Percentiles rank a stretch among this genome's conserved stretches.
Evolutionary conservation across 148 eudicot genomes (phyloP).

Genomic region (Vaccinium macrocarpon): DNA sequence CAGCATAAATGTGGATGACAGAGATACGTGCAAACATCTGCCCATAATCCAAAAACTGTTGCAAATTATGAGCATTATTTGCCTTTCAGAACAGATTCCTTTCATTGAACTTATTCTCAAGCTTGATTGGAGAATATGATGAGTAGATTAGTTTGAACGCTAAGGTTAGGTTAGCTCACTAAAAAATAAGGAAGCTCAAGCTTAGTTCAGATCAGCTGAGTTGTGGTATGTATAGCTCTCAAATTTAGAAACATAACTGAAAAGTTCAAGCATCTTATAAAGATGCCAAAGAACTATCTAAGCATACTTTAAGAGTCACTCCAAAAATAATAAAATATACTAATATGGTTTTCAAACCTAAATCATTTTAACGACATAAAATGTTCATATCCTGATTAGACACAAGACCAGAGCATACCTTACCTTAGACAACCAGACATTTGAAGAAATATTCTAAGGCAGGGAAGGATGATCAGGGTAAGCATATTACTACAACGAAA

Average conservation of each 20-base stretch:
- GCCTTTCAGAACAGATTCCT: slow-evolving; percentile 9
- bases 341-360: background rate
- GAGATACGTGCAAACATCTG: background rate
- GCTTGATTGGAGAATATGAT: background rate
- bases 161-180: slow-evolving; percentile 7
- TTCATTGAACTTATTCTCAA: background rate
- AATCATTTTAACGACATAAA: background rate
- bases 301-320: background rate
- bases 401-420: background rate
- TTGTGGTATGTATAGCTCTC: background rate
- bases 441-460: background rate
- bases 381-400: background rate
- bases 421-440: background rate
- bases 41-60: background rate
- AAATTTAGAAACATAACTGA: background rate
- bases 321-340: background rate
- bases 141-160: background rate
- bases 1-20: background rate
- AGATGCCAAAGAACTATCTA: background rate
- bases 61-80: background rate
- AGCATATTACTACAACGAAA: background rate
- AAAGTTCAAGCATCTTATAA: background rate
- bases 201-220: background rate
- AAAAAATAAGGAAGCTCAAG: background rate
- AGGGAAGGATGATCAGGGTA: background rate